Evolutionary conservation across 805 yeast species (phyloP).

Genomic region (Ogataea pignaliae): DNA sequence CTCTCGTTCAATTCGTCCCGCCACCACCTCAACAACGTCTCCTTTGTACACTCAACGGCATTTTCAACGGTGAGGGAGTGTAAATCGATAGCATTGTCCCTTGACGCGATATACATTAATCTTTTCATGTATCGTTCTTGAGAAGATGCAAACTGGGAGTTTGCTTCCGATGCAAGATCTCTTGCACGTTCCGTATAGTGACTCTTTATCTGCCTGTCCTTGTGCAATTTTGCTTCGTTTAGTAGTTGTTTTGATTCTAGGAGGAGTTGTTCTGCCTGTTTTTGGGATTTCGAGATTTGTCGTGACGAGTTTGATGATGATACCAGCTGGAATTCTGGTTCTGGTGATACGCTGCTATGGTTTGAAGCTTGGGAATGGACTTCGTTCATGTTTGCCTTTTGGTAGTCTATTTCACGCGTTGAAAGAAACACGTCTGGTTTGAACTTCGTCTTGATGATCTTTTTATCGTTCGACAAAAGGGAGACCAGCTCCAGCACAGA

Average conservation of each 20-base stretch:
- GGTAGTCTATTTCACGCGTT: no score
- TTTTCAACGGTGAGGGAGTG: conserved; percentile 48
- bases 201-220: conserved; percentile 5
- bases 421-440: neutral
- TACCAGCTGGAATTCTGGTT: neutral
- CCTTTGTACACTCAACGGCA: conserved; percentile 38
- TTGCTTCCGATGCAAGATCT: neutral
- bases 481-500: conserved; percentile 34
- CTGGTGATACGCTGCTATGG: neutral
- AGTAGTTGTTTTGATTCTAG: neutral
- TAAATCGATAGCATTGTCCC: conserved; percentile 42
- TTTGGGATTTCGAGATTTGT: conserved; percentile 2
- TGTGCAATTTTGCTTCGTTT: conserved; percentile 4
- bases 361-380: no score
- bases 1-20: conserved; percentile 43
- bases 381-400: neutral
- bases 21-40: conserved; percentile 59
- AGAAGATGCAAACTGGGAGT: neutral
- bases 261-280: conserved; percentile 1
- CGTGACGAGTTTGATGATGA: neutral
- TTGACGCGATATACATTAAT: neutral
- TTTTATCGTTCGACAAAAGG: conserved; percentile 20
- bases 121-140: neutral
- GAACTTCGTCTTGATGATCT: neutral
- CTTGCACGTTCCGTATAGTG: conserved; percentile 6